Evolutionary conservation across 306 rosid species (phyloP), one percentile per base, ranked within the genome.

Genomic region (Sophora flavescens): DNA sequence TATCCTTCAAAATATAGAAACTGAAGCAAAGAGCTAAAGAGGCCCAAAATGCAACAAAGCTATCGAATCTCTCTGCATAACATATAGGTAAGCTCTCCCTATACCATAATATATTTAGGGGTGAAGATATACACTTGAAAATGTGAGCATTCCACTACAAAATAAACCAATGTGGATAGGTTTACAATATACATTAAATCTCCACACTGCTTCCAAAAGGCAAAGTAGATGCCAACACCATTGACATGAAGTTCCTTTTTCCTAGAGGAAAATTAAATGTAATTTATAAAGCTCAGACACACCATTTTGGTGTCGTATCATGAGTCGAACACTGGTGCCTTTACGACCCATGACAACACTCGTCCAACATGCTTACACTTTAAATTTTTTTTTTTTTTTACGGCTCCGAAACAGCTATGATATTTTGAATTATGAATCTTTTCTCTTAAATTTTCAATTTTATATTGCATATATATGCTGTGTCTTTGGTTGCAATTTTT

Each of bases 1-100:
- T 6, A 28, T 72, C 8, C 38, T 41, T 73, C 45, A 73, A 41
- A 61, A n/a, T 53, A 76, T 41, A 15, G 30, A 53, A 64, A 76
- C 33, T 28, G 6, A 59, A 42, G 6, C 10, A 33, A 69, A n/a
- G 61, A 47, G 18, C 57, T 35, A 47, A 47, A 38, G 32, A 38
- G 45, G 48, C 48, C 58, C 69, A 28, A 47, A 60, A 59, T 44
- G 69, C 78, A 60, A 15, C 13, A 17, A 28, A 38, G 50, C 14
- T 15, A 38, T 39, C 12, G 6, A 63, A 63, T 39, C 32, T 38
- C 50, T 39, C 8, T 63, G 26, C 28, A 16, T 36, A 22, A 63
- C 28, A 63, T 15, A 50, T 2, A 63, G 15, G 68, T n/a, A 38
- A 6, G 41, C 9, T 38, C 18, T 63, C 69, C 69, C 50, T 38